Percentiles rank a stretch among this genome's conserved stretches.
phyloP scores from a whole-genome alignment of 1,284 basidiomycete genomes.

The Golubevia pallescens region DNA sequence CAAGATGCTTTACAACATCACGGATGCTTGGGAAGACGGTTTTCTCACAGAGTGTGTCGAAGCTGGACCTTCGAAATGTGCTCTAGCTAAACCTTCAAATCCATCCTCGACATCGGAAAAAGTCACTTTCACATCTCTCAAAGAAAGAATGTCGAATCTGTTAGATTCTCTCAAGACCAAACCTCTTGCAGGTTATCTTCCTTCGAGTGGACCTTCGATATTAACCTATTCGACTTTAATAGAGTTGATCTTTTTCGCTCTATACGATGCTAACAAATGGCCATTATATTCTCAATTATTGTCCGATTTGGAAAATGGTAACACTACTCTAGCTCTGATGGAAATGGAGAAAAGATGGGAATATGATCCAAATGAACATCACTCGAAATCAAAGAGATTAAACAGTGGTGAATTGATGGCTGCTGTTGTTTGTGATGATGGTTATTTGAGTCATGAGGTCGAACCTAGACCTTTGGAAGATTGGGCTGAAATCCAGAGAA shows the following conservation, averaged over 20 bases:
- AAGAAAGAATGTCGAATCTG: constrained; percentile 11
- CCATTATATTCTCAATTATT: constrained; percentile 11
- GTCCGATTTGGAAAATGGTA: constrained; percentile 14
- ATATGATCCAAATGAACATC: constrained; percentile 13
- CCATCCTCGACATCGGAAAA: too few species aligned
- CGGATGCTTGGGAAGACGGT: constrained; percentile 22
- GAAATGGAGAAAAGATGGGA: constrained; percentile 17
- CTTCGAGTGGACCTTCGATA: constrained; percentile 14
- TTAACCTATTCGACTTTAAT: constrained; percentile 24
- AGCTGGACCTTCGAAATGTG: constrained; percentile 20
- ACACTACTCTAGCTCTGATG: constrained; percentile 12
- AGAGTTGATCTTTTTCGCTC: constrained; percentile 15
- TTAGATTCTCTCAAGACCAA: constrained; percentile 12
- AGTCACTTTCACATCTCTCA: neutral
- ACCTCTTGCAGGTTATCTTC: constrained; percentile 17
- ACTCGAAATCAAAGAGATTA: too few species aligned
- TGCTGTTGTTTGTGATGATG: too few species aligned
- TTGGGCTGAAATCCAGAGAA: too few species aligned
- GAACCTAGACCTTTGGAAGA: too few species aligned
- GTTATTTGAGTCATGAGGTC: too few species aligned
- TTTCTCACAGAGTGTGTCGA: constrained; percentile 26
- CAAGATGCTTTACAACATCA: constrained; percentile 25
- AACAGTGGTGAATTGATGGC: too few species aligned
- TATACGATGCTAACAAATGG: constrained; percentile 21
- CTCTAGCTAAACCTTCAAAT: constrained; percentile 10